phyloP scores from a whole-genome alignment of 2,329 filamentous ascomycete species.

The Coleophoma cylindrospora region DNA sequence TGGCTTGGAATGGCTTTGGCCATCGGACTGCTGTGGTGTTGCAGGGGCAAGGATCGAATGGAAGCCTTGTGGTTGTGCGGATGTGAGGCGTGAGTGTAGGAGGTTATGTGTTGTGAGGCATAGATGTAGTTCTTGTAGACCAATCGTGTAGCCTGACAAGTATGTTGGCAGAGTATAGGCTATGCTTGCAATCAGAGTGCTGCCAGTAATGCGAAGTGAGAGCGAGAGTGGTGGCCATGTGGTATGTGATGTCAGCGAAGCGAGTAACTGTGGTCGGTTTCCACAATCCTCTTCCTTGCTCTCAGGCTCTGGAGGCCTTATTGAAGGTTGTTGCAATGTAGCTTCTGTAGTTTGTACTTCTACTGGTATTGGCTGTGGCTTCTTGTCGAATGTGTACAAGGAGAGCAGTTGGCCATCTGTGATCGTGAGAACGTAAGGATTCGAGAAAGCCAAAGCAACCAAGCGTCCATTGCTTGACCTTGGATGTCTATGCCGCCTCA shows the following conservation, averaged over 20 bases:
- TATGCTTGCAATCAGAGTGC: slow-evolving; percentile 71
- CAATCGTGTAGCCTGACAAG: slow-evolving; percentile 78
- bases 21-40: slow-evolving; percentile 36
- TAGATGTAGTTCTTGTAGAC: slow-evolving; percentile 83
- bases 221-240: slow-evolving; percentile 74
- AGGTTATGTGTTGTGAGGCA: slow-evolving; percentile 24
- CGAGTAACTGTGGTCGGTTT: slow-evolving; percentile 47
- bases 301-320: too few relatives aligned
- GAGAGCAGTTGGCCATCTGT: slow-evolving; percentile 70
- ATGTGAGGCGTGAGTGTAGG: slow-evolving; percentile 41
- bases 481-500: slow-evolving; percentile 16
- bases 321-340: too few relatives aligned
- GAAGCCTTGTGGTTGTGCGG: slow-evolving; percentile 42
- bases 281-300: too few relatives aligned
- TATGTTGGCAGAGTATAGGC: slow-evolving; percentile 79
- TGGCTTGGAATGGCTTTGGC: slow-evolving; percentile 8
- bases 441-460: slow-evolving; percentile 64
- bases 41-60: slow-evolving; percentile 28
- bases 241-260: slow-evolving; percentile 76
- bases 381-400: slow-evolving; percentile 58
- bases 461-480: slow-evolving; percentile 38
- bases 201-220: slow-evolving; percentile 66
- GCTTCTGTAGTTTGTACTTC: background rate
- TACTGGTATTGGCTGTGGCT: slow-evolving; percentile 4
- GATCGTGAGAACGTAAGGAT: slow-evolving; percentile 75